phyloP scores from a whole-genome alignment of 1,284 basidiomycete species.

The Athelia sp. region DNA sequence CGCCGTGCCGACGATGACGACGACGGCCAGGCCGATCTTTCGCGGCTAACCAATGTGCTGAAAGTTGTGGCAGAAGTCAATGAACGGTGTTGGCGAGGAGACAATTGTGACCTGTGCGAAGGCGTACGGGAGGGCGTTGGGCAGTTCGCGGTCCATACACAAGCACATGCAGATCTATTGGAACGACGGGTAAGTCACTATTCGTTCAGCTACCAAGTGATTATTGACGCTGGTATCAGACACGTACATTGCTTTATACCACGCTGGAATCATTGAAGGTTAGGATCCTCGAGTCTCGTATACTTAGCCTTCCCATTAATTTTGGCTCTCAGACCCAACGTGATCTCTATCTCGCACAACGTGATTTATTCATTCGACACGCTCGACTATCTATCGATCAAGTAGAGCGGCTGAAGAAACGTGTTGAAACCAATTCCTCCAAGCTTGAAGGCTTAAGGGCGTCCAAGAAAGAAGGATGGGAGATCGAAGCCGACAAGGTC shows the following conservation, averaged over 20 bases:
- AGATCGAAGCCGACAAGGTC: conserved; percentile 76
- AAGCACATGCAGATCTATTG: conserved; percentile 71
- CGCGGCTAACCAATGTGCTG: conserved; percentile 76
- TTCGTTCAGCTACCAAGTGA: conserved; percentile 2
- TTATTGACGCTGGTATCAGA: conserved; percentile 28
- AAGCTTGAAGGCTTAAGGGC: conserved; percentile 73
- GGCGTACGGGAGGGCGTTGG: conserved; percentile 75
- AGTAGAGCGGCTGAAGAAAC: conserved; percentile 82
- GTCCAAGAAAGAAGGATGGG: conserved; percentile 74
- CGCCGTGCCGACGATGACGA: conserved; percentile 10
- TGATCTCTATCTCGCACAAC: conserved; percentile 82
- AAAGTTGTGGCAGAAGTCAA: conserved; percentile 76
- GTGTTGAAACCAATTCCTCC: conserved; percentile 68
- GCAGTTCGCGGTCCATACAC: conserved; percentile 64
- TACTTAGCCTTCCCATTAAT: conserved; percentile 7
- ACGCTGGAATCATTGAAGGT: conserved; percentile 77
- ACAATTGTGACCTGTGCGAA: conserved; percentile 74
- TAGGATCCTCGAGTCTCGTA: conserved; percentile 6
- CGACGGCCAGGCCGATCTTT: conserved; percentile 70
- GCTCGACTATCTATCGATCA: conserved; percentile 80
- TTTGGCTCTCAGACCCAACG: conserved; percentile 58
- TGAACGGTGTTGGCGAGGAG: conserved; percentile 73
- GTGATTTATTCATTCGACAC: conserved; percentile 80
- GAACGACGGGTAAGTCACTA: conserved; percentile 66
- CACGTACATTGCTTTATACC: conserved; percentile 52